Evolutionary conservation across 2,329 filamentous ascomycete species (phyloP).

Genomic region (Mariannaea elegans): DNA sequence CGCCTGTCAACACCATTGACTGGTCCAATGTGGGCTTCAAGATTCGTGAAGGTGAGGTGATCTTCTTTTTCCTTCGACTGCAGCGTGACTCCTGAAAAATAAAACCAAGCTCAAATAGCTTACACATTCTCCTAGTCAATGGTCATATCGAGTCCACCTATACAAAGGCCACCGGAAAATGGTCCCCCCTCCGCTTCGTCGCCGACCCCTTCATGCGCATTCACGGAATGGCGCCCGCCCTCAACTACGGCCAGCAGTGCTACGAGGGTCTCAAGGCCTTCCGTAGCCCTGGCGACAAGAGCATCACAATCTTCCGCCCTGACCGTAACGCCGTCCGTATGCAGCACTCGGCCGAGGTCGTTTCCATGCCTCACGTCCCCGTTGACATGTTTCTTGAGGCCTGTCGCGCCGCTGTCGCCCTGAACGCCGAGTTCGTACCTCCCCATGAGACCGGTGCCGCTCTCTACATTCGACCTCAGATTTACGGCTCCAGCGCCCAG

Average conservation of each 20-base stretch:
- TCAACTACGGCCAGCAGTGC: conserved; percentile 98
- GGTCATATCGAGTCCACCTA: conserved; percentile 93
- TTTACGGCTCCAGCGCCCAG: conserved; percentile 89
- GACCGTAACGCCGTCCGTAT: conserved; percentile 85
- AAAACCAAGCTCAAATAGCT: neutral
- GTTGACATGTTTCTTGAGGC: conserved; percentile 78
- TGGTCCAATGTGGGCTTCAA: conserved; percentile 95
- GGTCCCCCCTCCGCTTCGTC: conserved; percentile 82
- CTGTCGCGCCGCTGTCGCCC: conserved; percentile 81
- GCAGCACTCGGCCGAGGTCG: conserved; percentile 83
- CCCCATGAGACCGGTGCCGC: conserved; percentile 88
- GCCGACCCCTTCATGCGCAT: conserved; percentile 85
- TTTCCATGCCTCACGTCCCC: conserved; percentile 85
- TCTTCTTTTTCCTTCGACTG: neutral
- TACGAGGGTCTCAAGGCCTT: conserved; percentile 99
- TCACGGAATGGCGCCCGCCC: conserved; percentile 92
- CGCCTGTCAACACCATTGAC: conserved; percentile 84
- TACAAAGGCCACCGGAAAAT: conserved; percentile 76
- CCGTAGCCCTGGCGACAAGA: conserved; percentile 73
- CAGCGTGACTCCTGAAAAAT: neutral
- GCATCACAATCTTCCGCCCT: conserved; percentile 88
- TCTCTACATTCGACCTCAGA: conserved; percentile 89
- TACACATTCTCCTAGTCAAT: conserved; percentile 71
- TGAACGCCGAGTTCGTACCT: conserved; percentile 92
- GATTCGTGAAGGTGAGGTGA: conserved; percentile 79